Conservation (phyloP, 2,329 filamentous ascomycete genomes). For the Diaporthe citri region DNA sequence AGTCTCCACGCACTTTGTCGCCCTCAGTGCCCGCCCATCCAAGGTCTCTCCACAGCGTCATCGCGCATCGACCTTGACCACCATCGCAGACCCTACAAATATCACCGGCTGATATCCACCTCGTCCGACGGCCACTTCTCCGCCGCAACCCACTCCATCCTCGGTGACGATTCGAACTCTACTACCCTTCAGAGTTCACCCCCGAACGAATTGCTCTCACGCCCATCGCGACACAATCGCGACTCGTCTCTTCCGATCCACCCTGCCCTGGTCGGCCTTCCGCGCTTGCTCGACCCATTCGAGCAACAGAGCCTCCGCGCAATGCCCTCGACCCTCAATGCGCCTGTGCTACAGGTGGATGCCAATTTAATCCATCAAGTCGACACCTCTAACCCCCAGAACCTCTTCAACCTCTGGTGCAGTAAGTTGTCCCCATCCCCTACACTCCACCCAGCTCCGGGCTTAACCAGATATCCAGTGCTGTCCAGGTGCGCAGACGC, state of each 20-base stretch:
- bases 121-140: neutral
- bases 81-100: neutral
- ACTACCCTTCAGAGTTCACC: neutral
- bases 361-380: slow-evolving; percentile 93
- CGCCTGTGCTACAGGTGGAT: slow-evolving; percentile 91
- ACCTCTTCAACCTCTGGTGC: slow-evolving; percentile 97
- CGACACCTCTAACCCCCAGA: slow-evolving; percentile 91
- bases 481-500: slow-evolving; percentile 96
- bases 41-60: slow-evolving; percentile 13
- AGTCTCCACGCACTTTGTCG: slow-evolving; percentile 5
- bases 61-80: slow-evolving; percentile 21
- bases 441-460: neutral
- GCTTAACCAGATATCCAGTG: slow-evolving; percentile 64
- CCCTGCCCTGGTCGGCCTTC: slow-evolving; percentile 41
- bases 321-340: slow-evolving; percentile 88
- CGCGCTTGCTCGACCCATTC: slow-evolving; percentile 50
- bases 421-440: slow-evolving; percentile 69
- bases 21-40: slow-evolving; percentile 8
- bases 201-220: slow-evolving; percentile 16
- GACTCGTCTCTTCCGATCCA: slow-evolving; percentile 42
- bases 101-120: slow-evolving; percentile 18
- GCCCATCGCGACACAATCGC: slow-evolving; percentile 43
- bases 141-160: neutral
- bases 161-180: slow-evolving; percentile 37
- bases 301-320: slow-evolving; percentile 53